phyloP scores from a whole-genome alignment of 1,139 yeast genomes.

The Yamadazyma blattariae region DNA sequence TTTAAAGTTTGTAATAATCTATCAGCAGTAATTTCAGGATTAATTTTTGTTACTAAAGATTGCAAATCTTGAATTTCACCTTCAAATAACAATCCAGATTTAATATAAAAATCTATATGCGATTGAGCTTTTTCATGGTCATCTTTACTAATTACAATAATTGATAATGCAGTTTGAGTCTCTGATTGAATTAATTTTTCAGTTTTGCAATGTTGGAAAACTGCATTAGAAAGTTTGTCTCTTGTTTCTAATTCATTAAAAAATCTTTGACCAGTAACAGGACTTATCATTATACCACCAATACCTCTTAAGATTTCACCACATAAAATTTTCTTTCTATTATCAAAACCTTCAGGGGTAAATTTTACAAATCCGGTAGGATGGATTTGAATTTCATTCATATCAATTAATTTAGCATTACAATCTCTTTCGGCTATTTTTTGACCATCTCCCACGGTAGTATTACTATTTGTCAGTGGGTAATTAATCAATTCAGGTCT shows the following conservation, averaged over 20 bases:
- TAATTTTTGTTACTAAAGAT: slow-evolving; percentile 13
- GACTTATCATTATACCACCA: slow-evolving; percentile 35
- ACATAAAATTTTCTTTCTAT: slow-evolving; percentile 32
- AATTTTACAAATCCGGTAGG: slow-evolving; percentile 38
- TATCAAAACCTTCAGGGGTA: slow-evolving; percentile 11
- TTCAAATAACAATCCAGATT: slow-evolving; percentile 23
- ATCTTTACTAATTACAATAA: slow-evolving; percentile 23
- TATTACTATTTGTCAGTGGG: slow-evolving; percentile 36
- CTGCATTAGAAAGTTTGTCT: slow-evolving; percentile 29
- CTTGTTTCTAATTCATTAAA: slow-evolving; percentile 35
- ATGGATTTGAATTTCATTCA: slow-evolving; percentile 38
- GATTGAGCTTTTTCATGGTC: slow-evolving; percentile 26
- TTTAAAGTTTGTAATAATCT: slow-evolving; percentile 13
- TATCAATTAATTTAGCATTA: slow-evolving; percentile 30
- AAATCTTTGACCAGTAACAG: slow-evolving; percentile 29
- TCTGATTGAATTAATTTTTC: slow-evolving; percentile 7
- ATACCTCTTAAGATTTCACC: slow-evolving; percentile 38
- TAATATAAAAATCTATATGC: slow-evolving; percentile 31
- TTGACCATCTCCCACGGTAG: slow-evolving; percentile 39
- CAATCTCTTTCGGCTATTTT: slow-evolving; percentile 31
- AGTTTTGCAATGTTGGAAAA: slow-evolving; percentile 19
- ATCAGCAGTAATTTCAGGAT: slow-evolving; percentile 12
- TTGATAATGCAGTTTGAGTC: slow-evolving; percentile 18
- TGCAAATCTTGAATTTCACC: slow-evolving; percentile 23
- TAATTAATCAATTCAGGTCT: slow-evolving; percentile 30